Base-by-base conservation (phyloP, 2,329 filamentous ascomycete species). In the Calonectria pteridis region DNA sequence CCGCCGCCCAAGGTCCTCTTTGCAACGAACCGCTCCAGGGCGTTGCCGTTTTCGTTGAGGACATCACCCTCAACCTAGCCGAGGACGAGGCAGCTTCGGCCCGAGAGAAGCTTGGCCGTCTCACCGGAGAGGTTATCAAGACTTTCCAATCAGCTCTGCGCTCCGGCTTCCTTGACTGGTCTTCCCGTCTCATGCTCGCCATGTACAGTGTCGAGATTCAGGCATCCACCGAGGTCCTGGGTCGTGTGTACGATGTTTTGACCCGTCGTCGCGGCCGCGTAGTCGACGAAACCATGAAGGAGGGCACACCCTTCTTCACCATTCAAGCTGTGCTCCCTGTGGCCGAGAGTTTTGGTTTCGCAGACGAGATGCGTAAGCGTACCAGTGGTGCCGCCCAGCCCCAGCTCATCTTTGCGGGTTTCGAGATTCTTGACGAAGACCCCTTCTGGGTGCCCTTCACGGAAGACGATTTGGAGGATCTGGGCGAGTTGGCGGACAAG, bases 161-260 rank as follows among this genome's bases (percentile, higher is more conserved):
- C 65, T 89, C 93, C 76, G 96, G 93, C 28, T 98, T 98, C 88
- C 88, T 98, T 23, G 97, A 98, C 87, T 99, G 97, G 97, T 96
- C 94, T 49, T 94, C 97, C 0, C 93, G 97, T n/a, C 91, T 99
- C 78, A 92, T 98, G 86, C 91, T 99, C 55, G 97, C 97, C 66
- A 98, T 98, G 95, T 99, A 99, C 87, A 95, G 92, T 69, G 98
- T 96, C 83, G 97, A 98, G 83, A 98, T 99, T 81, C 97, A 98
- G 89, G 95, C 96, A 35, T 96, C 94, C 28, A 96, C 96, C 80
- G 97, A 98, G 85, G 97, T 98, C 51, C 92, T 99, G 6, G 97
- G 97, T 28, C 93, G 95, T 35, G 97, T 98, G 40, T 99, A 99
- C 88, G 95, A 94, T 78, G 96, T 98, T n/a, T 92, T 99, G n/a